Conservation (phyloP, 345 rosid genomes). For the Aethionema arabicum region DNA sequence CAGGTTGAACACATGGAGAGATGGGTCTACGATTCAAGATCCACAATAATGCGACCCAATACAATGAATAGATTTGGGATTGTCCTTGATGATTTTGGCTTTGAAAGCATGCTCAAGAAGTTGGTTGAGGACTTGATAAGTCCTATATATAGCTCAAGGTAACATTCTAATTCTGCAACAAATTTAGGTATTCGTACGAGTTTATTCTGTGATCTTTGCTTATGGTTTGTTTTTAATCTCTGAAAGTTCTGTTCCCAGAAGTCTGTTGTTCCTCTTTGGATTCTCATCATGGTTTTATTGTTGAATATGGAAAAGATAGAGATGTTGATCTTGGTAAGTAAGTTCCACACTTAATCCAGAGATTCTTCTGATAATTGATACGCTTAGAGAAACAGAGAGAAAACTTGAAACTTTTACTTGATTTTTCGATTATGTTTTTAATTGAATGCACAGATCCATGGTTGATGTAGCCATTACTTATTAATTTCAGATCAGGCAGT, state of each 20-base stretch:
- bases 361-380: slow-evolving; percentile 20
- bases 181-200: neutral
- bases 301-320: slow-evolving; percentile 85
- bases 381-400: too few relatives aligned
- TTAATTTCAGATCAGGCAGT: too few relatives aligned
- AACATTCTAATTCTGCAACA: slow-evolving; percentile 14
- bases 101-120: slow-evolving; percentile 78
- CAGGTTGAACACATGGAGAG: slow-evolving; percentile 87
- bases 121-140: slow-evolving; percentile 73
- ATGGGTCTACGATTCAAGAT: slow-evolving; percentile 71
- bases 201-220: neutral
- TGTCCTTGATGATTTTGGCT: slow-evolving; percentile 95
- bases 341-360: slow-evolving; percentile 1
- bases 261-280: slow-evolving; percentile 81
- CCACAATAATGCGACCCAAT: slow-evolving; percentile 90
- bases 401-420: too few relatives aligned
- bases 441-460: too few relatives aligned
- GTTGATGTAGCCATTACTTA: slow-evolving; percentile 6
- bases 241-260: slow-evolving; percentile 80
- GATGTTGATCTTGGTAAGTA: slow-evolving; percentile 87
- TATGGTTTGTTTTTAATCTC: slow-evolving; percentile 23
- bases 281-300: slow-evolving; percentile 97
- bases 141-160: slow-evolving; percentile 84
- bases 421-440: too few relatives aligned
- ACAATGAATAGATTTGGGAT: slow-evolving; percentile 91